Percentiles rank a stretch among this genome's conserved stretches.
These are phyloP conservation scores for Ogataea salicorniae DNA, from an alignment of 805 yeast species.

Conservation along the genomic window DNA sequence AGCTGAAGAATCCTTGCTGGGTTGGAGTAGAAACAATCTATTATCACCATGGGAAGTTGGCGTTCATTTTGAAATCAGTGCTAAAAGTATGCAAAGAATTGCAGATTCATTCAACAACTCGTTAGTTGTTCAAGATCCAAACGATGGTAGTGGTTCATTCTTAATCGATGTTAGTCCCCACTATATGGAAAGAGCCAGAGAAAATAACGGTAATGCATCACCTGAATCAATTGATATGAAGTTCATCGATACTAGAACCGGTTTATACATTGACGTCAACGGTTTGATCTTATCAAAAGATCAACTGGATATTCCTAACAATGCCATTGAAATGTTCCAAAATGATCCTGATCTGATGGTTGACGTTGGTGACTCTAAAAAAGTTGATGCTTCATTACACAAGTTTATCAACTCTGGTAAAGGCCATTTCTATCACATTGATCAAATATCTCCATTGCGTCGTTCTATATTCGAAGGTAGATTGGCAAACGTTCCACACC, in stretches of 20 bases:
- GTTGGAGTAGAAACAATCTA: slow-evolving; percentile 47
- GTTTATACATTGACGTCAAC: slow-evolving; percentile 53
- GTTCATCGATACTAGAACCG: slow-evolving; percentile 56
- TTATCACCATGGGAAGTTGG: slow-evolving; percentile 50
- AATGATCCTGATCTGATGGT: slow-evolving; percentile 17
- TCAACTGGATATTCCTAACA: slow-evolving; percentile 11
- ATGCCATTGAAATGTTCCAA: slow-evolving; percentile 12
- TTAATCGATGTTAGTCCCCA: slow-evolving; percentile 44
- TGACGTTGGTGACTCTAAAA: slow-evolving; percentile 13
- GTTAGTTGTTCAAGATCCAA: slow-evolving; percentile 38
- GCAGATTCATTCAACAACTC: slow-evolving; percentile 45
- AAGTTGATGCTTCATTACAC: slow-evolving; percentile 15
- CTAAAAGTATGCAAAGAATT: slow-evolving; percentile 39
- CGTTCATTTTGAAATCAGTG: slow-evolving; percentile 47
- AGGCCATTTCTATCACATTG: slow-evolving; percentile 29
- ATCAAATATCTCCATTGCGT: slow-evolving; percentile 23
- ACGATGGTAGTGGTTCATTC: slow-evolving; percentile 40
- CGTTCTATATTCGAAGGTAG: slow-evolving; percentile 28
- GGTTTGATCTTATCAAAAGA: slow-evolving; percentile 35
- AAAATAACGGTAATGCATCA: slow-evolving; percentile 42
- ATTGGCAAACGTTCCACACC: slow-evolving; percentile 25
- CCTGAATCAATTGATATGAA: slow-evolving; percentile 46
- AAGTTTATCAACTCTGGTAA: slow-evolving; percentile 32
- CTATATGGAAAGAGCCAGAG: slow-evolving; percentile 42
- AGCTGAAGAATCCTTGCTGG: slow-evolving; percentile 43